Evolutionary conservation across 768 basidiomycete species (phyloP), one percentile per base, ranked within the genome.

Genomic region (Tricholoma hemisulphureum): DNA sequence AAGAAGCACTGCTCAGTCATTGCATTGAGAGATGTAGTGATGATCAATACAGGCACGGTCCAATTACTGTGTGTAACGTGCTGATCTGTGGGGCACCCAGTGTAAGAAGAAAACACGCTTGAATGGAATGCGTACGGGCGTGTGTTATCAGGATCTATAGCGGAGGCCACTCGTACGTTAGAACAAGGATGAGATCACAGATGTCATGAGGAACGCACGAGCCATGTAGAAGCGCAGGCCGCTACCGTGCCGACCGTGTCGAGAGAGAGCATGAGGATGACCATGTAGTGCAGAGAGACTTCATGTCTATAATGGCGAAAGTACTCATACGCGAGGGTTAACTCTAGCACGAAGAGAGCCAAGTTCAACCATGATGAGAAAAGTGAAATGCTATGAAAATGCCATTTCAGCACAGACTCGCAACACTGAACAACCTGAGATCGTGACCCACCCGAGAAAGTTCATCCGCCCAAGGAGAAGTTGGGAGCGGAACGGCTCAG

Each of bases 291-390:
- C 28, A 54, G 29, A 16, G 13, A 50, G 24, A 6, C 9, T 32
- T 62, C 58, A 10, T 43, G 45, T 1, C 55, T 37, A 20, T 53
- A 57, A 11, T 31, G 24, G 11, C 26, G 28, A 16, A 63, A 50
- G 21, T 63, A 63, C 13, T 31, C 18, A 18, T 14, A 31, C 13
- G 34, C 43, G 21, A 61, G 34, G 10, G 13, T 32, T 14, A 63
- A 34, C 41, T 63, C 62, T 18, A 55, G 11, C 14, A 52, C 48
- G 48, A 49, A 63, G 10, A 63, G 21, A n/a, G 37, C 23, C 20
- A 60, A 21, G 45, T 63, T 63, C 14, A 63, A 28, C 62, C 62
- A 63, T 49, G 62, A 58, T 7, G 57, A 35, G 21, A 55, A 26
- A 4, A 63, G 51, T 2, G 29, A 18, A 13, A 64, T 31, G 24